Evolutionary conservation across 164 flowering plant species (phyloP), one percentile per base, ranked within the genome.

Genomic region (Vitis vinifera): DNA sequence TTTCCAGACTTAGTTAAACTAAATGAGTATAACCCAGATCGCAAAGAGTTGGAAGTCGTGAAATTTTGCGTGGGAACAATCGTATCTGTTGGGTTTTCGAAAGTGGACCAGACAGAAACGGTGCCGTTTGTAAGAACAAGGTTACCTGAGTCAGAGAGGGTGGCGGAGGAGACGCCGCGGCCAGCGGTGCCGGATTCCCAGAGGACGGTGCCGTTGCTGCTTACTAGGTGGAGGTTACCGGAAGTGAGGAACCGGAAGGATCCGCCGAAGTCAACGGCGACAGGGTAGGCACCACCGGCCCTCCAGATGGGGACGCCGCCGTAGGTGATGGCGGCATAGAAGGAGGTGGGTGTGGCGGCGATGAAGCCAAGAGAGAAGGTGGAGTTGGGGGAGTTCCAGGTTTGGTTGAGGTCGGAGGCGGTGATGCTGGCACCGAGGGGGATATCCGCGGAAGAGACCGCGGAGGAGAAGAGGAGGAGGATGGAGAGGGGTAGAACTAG

Each of bases 71-170:
- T 9, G 1, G 87, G 86, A 15, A 88, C 75, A 31, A 88, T 65
- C 3, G 88, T 77, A 62, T 88, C 88, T 31, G 88, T 81, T 0
- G 92, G 92, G 69, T 85, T 15, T 23, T 82, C 83, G 59, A 88
- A 88, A n/a, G 76, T 60, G 8, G 88, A 79, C 90, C 92, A 88
- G 11, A 85, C 79, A 8, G 75, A 1, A 19, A 9, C 68, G 13
- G 75, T 65, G 14, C 78, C 71, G 71, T 83, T 87, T 2, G 12
- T 51, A 15, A 88, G 84, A 1, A 73, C 62, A 4, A 88, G 65
- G 23, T 86, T 74, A 58, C 92, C 92, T 12, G 83, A 61, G 47
- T 86, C 88, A 6, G 78, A 76, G 9, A 88, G 51, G 10, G 73
- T 2, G 1, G 88, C 90, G 14, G 70, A 47, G 16, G 84, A 17